Conservation (phyloP, 768 basidiomycete species). For the Glaciozyma antarctica region DNA sequence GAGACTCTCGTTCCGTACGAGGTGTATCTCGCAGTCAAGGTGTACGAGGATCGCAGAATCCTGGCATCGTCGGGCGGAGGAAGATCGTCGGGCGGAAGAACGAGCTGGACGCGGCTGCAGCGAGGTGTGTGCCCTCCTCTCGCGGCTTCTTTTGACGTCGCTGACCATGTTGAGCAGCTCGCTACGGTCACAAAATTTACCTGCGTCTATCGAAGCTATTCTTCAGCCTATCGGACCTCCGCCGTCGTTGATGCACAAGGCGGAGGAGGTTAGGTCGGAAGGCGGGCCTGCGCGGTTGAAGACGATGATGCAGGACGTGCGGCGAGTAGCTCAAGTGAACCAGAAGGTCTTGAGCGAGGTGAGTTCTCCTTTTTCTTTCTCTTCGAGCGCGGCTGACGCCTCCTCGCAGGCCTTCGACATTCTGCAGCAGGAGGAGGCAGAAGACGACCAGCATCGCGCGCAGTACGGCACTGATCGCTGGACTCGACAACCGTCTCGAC, state of each 20-base stretch:
- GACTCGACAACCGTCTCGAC: constrained; percentile 58
- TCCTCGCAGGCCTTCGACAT: constrained; percentile 66
- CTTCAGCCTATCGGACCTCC: neutral
- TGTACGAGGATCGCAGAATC: constrained; percentile 74
- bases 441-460: constrained; percentile 40
- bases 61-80: constrained; percentile 61
- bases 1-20: constrained; percentile 72
- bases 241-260: neutral
- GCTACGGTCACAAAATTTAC: constrained; percentile 65
- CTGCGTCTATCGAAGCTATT: constrained; percentile 59
- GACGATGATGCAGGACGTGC: constrained; percentile 61
- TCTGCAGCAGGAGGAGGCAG: constrained; percentile 60
- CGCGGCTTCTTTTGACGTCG: neutral
- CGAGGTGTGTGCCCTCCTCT: constrained; percentile 47
- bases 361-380: constrained; percentile 26
- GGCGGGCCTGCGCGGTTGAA: neutral
- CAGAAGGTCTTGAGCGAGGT: constrained; percentile 66
- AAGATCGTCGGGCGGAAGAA: constrained; percentile 55
- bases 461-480: constrained; percentile 36
- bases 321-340: constrained; percentile 56
- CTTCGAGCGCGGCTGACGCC: neutral
- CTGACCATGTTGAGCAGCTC: constrained; percentile 41
- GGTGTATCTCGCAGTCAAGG: constrained; percentile 76
- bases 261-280: neutral
- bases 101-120: constrained; percentile 53